These are phyloP conservation scores for Glycine tomentella DNA, from an alignment of 306 rosid species.

Conservation along the genomic window DNA sequence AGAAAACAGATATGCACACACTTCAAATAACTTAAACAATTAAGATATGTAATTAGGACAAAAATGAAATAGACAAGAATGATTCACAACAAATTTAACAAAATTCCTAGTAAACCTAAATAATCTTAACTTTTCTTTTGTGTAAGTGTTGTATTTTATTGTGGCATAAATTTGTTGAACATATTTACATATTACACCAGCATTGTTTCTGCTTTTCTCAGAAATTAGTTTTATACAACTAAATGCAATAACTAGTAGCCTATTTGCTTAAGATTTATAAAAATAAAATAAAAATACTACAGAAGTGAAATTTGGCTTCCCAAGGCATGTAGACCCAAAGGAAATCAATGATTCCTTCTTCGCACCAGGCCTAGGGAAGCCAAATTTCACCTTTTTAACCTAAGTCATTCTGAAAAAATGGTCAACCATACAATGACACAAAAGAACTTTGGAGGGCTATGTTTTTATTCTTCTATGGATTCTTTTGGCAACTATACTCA, in stretches of 20 bases:
- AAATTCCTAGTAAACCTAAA: too few relatives aligned
- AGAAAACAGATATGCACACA: slow-evolving; percentile 39
- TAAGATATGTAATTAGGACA: background rate
- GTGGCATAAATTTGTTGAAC: slow-evolving; percentile 20
- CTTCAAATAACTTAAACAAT: slow-evolving; percentile 40
- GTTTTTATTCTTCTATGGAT: background rate
- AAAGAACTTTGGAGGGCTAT: slow-evolving; percentile 11
- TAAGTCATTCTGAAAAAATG: slow-evolving; percentile 23
- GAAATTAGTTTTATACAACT: background rate
- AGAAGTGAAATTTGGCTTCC: background rate
- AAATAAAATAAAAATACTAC: background rate
- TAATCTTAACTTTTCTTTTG: too few relatives aligned
- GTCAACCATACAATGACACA: background rate
- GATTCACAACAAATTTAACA: too few relatives aligned
- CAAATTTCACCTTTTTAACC: slow-evolving; percentile 29
- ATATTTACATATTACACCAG: background rate
- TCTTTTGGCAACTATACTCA: too few relatives aligned
- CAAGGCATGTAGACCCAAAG: background rate
- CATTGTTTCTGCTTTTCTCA: background rate
- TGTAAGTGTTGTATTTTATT: background rate
- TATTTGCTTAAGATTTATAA: background rate
- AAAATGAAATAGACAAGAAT: too few relatives aligned
- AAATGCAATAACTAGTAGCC: slow-evolving; percentile 23
- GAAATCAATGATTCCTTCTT: slow-evolving; percentile 22
- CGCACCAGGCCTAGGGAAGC: slow-evolving; percentile 1